Base-by-base conservation (phyloP, 2,329 filamentous ascomycete genomes). In the Clonostachys sp. region DNA sequence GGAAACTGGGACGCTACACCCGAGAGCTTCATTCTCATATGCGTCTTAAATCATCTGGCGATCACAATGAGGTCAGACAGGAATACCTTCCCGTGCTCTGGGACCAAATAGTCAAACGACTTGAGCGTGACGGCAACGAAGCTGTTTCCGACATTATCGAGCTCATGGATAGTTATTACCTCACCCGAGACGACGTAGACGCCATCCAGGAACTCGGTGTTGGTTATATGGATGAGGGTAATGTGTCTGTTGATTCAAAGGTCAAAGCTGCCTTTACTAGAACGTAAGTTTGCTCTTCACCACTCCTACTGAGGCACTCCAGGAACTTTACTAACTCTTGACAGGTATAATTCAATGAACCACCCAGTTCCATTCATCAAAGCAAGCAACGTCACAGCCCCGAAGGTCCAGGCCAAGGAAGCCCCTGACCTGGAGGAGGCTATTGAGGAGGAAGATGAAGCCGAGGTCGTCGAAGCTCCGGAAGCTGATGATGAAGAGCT, bases 21-120 rank as follows among this genome's bases (percentile, higher is more conserved):
- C 95, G 95, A 59, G 94, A 99, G 59, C 90, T 99, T 6, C 94
- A 99, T 64, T 89, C 91, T 6, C 94, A 99, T 62, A 97, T 99
- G 91, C 87, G 94, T 9, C 80, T 99, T 49, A 85, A 85, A 55
- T 86, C 89, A 12, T 95, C 91, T 36, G 94, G 89, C 20, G 94
- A 99, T 61, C 83, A 92, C 46, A 87, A 96, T 61, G 94, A 99
- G 66, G 83, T 97, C 55, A 86, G 94, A 39, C 92, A 99, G 66
- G 89, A 96, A 60, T 99, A 99, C 58, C 70, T 99, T 55, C 94
- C 94, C 2, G 73, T 91, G 2, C 75, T 99, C 2, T 97, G 92
- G 89, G 80, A 87, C 42, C 82, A 86, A 59, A 77, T 92, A 18
- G 77, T 96, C 54, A 84, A 87, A 57, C 79, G 82, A 49, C 73